Evolutionary conservation across 208 protist genomes (phyloP).

Genomic region (Leishmania aethiopica): DNA sequence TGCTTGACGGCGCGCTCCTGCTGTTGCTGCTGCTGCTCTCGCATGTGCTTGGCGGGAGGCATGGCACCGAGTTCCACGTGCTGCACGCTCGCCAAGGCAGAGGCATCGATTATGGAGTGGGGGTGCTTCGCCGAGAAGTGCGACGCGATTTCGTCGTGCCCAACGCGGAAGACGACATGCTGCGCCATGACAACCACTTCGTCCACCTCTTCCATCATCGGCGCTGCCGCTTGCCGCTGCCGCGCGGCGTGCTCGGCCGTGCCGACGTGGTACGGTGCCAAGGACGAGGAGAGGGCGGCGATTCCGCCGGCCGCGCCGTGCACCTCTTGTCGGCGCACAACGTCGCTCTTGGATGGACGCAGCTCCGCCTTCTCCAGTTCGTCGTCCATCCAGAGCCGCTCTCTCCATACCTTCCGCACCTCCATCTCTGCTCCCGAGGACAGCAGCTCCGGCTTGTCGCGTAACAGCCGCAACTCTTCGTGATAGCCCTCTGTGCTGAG

Average conservation of each 20-base stretch:
- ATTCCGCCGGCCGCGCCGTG: background rate
- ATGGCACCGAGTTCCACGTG: conserved; percentile 37
- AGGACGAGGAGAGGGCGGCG: background rate
- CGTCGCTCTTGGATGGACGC: conserved; percentile 6
- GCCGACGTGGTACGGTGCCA: background rate
- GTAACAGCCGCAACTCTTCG: conserved; percentile 52
- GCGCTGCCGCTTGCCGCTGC: background rate
- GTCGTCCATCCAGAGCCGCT: conserved; percentile 24
- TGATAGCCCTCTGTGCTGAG: conserved; percentile 57
- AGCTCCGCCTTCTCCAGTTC: conserved; percentile 11
- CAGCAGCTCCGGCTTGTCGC: conserved; percentile 43
- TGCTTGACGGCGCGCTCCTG: conserved; percentile 39
- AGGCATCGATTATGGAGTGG: conserved; percentile 43
- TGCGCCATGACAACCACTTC: conserved; percentile 52
- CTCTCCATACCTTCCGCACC: conserved; percentile 19
- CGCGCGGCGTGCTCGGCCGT: background rate
- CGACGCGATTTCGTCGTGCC: background rate
- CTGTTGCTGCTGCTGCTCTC: conserved; percentile 10
- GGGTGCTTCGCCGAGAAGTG: conserved; percentile 58
- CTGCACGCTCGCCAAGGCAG: conserved; percentile 39
- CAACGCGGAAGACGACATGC: conserved; percentile 45
- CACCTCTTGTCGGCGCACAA: background rate
- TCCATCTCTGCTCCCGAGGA: conserved; percentile 34
- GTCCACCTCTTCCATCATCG: conserved; percentile 22
- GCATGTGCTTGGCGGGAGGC: conserved; percentile 27